phyloP scores from a whole-genome alignment of 805 yeast genomes.

The Suhomyces sp. region DNA sequence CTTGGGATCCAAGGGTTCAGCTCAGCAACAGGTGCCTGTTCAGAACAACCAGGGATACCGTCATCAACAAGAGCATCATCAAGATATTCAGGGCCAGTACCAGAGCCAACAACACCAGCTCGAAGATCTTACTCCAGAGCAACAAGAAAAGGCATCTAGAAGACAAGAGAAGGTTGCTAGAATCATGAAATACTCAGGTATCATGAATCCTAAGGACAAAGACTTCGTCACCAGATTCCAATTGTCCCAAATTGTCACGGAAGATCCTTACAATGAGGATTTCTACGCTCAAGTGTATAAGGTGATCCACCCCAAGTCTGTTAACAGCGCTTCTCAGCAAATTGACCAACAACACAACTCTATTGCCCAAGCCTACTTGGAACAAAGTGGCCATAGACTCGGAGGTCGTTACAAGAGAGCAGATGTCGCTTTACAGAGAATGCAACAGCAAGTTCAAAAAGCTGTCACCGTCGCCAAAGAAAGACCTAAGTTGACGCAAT shows the following conservation, averaged over 20 bases:
- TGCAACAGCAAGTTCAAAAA: constrained; percentile 96
- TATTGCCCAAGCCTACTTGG: constrained; percentile 90
- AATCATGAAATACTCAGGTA: constrained; percentile 80
- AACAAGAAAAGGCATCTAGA: constrained; percentile 59
- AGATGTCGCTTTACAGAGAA: constrained; percentile 88
- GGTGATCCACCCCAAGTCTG: constrained; percentile 51
- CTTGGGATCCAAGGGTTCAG: constrained; percentile 46
- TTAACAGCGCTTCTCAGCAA: constrained; percentile 48
- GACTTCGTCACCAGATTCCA: constrained; percentile 94
- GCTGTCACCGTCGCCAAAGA: constrained; percentile 96
- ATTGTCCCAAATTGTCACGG: constrained; percentile 91
- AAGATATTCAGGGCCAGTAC: constrained; percentile 20
- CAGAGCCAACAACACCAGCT: constrained; percentile 22
- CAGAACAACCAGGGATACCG: constrained; percentile 12
- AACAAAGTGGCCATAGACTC: constrained; percentile 85
- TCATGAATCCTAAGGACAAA: constrained; percentile 96
- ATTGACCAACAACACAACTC: constrained; percentile 62
- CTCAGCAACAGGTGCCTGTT: constrained; percentile 6
- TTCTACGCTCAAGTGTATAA: constrained; percentile 92
- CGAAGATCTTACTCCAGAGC: constrained; percentile 61
- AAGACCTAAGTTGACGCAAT: constrained; percentile 64
- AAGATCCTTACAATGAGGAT: constrained; percentile 96
- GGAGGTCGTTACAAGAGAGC: constrained; percentile 84
- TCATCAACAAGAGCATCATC: constrained; percentile 14
- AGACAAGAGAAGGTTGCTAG: constrained; percentile 75